A percentile compares a stretch with the other conserved stretches of the same genome.
phyloP scores from a whole-genome alignment of 345 rosid species.

The Laguncularia racemosa region DNA sequence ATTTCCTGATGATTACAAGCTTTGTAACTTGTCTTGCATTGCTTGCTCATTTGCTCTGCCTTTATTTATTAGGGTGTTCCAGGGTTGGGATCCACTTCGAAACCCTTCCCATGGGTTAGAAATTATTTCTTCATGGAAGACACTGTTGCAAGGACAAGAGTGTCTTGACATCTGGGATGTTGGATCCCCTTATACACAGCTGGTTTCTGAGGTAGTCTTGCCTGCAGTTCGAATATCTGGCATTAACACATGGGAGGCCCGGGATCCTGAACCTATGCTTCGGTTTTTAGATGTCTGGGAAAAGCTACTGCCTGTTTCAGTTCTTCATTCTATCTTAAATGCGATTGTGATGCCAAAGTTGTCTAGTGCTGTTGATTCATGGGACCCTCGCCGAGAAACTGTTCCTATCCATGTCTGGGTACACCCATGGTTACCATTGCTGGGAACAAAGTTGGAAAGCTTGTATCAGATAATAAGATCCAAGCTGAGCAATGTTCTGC shows the following conservation, averaged over 20 bases:
- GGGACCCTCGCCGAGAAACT: slow-evolving; percentile 79
- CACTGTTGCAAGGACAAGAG: slow-evolving; percentile 57
- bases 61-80: slow-evolving; percentile 74
- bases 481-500: slow-evolving; percentile 80
- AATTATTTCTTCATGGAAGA: slow-evolving; percentile 57
- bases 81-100: slow-evolving; percentile 87
- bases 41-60: slow-evolving; percentile 78
- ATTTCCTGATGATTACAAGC: slow-evolving; percentile 64
- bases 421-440: slow-evolving; percentile 87
- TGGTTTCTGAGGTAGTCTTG: slow-evolving; percentile 67
- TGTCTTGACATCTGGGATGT: slow-evolving; percentile 61
- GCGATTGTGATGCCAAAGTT: slow-evolving; percentile 68
- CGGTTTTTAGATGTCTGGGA: slow-evolving; percentile 86
- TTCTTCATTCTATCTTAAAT: slow-evolving; percentile 51
- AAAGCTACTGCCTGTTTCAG: slow-evolving; percentile 54
- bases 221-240: slow-evolving; percentile 88
- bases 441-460: slow-evolving; percentile 74
- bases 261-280: slow-evolving; percentile 96
- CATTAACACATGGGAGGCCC: slow-evolving; percentile 80
- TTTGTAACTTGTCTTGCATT: slow-evolving; percentile 65
- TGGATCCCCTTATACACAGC: slow-evolving; percentile 58
- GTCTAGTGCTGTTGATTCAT: slow-evolving; percentile 68
- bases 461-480: slow-evolving; percentile 67
- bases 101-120: slow-evolving; percentile 61
- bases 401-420: slow-evolving; percentile 92